Evolutionary conservation across 441 rosid genomes (phyloP).

Genomic region (Syzygium syzygioides): DNA sequence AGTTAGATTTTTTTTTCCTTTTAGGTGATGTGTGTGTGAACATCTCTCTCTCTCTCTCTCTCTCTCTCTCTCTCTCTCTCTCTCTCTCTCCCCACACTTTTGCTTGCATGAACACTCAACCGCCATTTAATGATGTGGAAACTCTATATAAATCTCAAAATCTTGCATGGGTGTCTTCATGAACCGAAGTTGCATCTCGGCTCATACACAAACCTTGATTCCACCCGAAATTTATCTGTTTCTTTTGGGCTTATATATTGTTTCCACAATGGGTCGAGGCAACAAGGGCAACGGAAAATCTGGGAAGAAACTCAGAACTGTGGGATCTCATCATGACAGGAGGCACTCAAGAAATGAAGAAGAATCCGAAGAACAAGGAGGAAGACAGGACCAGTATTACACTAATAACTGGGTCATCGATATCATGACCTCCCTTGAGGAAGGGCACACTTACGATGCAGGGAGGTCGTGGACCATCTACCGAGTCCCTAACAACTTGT

Average conservation of each 20-base stretch:
- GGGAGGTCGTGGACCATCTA: conserved; percentile 6
- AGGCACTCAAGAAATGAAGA: background rate
- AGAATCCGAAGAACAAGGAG: background rate
- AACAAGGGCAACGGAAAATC: background rate
- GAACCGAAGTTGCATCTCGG: too few species aligned
- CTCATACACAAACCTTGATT: background rate
- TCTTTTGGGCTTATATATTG: background rate
- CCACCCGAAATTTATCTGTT: background rate
- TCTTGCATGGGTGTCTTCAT: background rate
- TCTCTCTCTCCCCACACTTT: background rate
- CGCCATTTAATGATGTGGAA: background rate
- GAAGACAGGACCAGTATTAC: too few species aligned
- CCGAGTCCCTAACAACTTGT: conserved; percentile 2
- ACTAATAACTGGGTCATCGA: background rate
- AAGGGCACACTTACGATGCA: background rate
- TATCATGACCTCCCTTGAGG: background rate
- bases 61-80: too few species aligned
- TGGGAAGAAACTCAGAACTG: background rate
- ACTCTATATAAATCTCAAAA: background rate
- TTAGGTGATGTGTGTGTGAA: background rate
- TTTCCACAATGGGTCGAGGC: background rate
- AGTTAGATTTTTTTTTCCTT: background rate
- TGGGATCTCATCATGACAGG: background rate
- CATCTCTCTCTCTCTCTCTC: too few species aligned
- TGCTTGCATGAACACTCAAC: background rate